Base-by-base conservation (phyloP, 2,329 filamentous ascomycete genomes). In the Apiospora malaysiana region DNA sequence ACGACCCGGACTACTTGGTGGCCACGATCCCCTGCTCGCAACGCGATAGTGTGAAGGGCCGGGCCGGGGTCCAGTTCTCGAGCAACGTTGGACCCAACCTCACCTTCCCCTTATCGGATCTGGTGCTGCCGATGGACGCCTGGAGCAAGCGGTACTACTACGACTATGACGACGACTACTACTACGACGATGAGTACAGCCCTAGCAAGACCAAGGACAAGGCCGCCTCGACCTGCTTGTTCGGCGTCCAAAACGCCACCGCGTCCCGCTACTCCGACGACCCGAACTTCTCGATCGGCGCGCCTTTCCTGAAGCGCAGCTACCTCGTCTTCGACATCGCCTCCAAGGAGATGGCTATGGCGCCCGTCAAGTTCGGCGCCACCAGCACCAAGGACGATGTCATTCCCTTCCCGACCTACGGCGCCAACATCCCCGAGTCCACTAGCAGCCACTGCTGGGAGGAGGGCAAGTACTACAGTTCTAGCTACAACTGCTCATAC, bases 281-380 rank as follows among this genome's bases (percentile, higher is more conserved):
- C 23, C 32, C 18, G 8, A 56, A 65, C 37, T 70, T 46, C 46
- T 6, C 42, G 27, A 51, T 81, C 3, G 76, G 78, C 21, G 73
- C 73, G 70, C 70, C 74, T 21, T 46, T 80, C 56, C 71, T 81
- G 45, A 77, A 77, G 43, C 76, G 78, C n/a, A 74, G 73, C 16
- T 82, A 82, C 72, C 73, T 77, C 66, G 79, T 79, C 4, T 80
- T 81, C 68, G 80, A 82, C 71, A 70, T 78, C 16, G 77, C 73
- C 63, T 80, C 80, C 72, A 63, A 71, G n/a, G 78, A 81, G 67
- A 69, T 81, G 3, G 79, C 78, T 46, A 32, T 82, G 14, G 80
- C 79, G 1, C 75, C 76, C 0, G 72, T 76, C 72, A 78, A 74
- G 69, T 76, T 78, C 10, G 69, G 70, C n/a, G 69, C 72, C 32